Evolutionary conservation across 345 rosid genomes (phyloP), one percentile per base, ranked within the genome.

Genomic region (Corchorus olitorius): DNA sequence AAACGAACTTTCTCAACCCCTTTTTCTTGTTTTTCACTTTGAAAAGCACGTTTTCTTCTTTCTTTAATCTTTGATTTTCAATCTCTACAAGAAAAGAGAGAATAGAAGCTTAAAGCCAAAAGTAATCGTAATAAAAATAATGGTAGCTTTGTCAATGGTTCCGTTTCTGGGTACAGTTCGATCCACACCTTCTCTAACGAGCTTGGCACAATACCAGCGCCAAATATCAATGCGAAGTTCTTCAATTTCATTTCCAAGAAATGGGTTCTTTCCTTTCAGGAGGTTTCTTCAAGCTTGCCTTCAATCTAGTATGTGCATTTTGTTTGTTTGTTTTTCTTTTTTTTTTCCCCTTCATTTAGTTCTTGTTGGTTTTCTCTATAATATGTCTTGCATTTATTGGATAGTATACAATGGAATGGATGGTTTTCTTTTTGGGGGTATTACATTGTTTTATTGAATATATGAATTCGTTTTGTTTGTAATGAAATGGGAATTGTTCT

Each of bases 261-360:
- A 69, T 70, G 88, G 84, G 80, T 75, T 75, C 17, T 84, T 79
- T 73, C 89, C 89, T 5, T 76, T 90, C 73, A 79, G 80, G 56
- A 84, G 78, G 78, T 85, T 87, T 77, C 81, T 86, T 50, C 89
- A 84, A 56, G 86, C 89, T 82, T 80, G 79, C 85, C 82, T 80
- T 73, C 83, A 78, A 65, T 86, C 97, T 63, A 86, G 93, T 90
- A 83, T 8, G 89, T 48, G 19, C 14, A 15, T 83, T 75, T 69
- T 72, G n/a, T 35, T 12, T 49, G 13, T 60, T 13, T 19, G 45
- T 35, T 54, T 53, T 58, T 15, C 53, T 63, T 50, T 19, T 49
- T 77, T 54, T 46, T 6, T 14, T 37, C n/a, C n/a, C n/a, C 54
- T 67, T 0, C 4, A 68, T 65, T n/a, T 12, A 13, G 13, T 49